A percentile compares a stretch with the other conserved stretches of the same genome.
Conservation (phyloP, 805 yeast genomes). For the Starmerella lactis-condensi region DNA sequence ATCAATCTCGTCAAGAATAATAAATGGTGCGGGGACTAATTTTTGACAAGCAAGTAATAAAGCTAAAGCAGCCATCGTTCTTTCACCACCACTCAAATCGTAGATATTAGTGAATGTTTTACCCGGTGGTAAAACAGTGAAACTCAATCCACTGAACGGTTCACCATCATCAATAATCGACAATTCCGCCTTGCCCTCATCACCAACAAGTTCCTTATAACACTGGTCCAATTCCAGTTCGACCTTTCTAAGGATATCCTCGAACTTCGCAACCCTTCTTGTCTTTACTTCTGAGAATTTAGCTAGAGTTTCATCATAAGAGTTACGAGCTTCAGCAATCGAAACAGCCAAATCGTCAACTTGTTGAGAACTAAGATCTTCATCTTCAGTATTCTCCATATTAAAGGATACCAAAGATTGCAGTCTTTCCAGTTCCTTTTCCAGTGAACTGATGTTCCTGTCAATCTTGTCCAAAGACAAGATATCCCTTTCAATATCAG, state of each 20-base stretch:
- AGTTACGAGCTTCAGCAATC: conserved; percentile 39
- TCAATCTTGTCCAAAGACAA: conserved; percentile 1
- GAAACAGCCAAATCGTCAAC: conserved; percentile 5
- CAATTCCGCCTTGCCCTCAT: conserved; percentile 56
- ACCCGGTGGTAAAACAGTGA: conserved; percentile 92
- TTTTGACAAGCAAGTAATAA: conserved; percentile 79
- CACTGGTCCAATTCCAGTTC: conserved; percentile 52
- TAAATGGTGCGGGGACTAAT: conserved; percentile 83
- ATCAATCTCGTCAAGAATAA: conserved; percentile 92
- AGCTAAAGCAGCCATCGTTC: conserved; percentile 90
- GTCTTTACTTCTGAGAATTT: conserved; percentile 40
- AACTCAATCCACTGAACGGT: conserved; percentile 74
- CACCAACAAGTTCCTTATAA: conserved; percentile 70
- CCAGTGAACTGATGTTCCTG: background rate
- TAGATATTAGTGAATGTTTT: conserved; percentile 88
- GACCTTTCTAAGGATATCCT: conserved; percentile 58
- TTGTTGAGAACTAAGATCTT: too few relatives aligned
- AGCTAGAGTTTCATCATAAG: conserved; percentile 4
- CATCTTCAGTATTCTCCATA: background rate
- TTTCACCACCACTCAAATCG: conserved; percentile 86
- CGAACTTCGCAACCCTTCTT: conserved; percentile 44
- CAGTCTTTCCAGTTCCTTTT: background rate
- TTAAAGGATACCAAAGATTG: background rate
- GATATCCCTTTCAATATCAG: conserved; percentile 1
- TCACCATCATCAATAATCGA: conserved; percentile 78